phyloP scores from a whole-genome alignment of 2,329 filamentous ascomycete genomes.

The Penicillium decumbens region DNA sequence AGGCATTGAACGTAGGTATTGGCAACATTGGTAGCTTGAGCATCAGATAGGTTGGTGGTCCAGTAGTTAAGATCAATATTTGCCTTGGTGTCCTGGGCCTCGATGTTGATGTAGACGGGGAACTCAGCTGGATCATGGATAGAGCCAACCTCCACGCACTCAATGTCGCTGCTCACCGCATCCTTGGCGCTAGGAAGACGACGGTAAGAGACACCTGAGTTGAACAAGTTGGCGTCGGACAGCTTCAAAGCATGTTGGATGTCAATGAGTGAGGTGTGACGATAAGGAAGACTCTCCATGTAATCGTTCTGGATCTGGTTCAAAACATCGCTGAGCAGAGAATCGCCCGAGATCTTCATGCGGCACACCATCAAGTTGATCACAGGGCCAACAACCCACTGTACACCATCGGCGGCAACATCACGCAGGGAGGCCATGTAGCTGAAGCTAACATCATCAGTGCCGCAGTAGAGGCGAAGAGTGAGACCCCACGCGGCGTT shows the following conservation, averaged over 20 bases:
- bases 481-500: constrained; percentile 70
- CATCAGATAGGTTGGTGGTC: constrained; percentile 38
- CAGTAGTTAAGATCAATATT: constrained; percentile 42
- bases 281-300: constrained; percentile 43
- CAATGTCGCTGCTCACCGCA: constrained; percentile 26
- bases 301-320: constrained; percentile 46
- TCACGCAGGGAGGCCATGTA: constrained; percentile 44
- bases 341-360: constrained; percentile 34
- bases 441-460: constrained; percentile 60
- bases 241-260: constrained; percentile 44
- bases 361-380: constrained; percentile 47
- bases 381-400: constrained; percentile 45
- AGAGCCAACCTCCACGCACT: constrained; percentile 37
- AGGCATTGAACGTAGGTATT: constrained; percentile 36
- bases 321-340: constrained; percentile 37
- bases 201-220: constrained; percentile 48
- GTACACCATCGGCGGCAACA: constrained; percentile 36
- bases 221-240: constrained; percentile 42
- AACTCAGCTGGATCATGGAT: constrained; percentile 49
- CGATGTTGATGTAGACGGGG: constrained; percentile 47
- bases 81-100: constrained; percentile 41
- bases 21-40: constrained; percentile 38
- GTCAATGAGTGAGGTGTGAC: constrained; percentile 44
- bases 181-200: constrained; percentile 34
- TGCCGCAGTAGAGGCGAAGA: constrained; percentile 58